Base-by-base conservation (phyloP, 2,329 filamentous ascomycete genomes). In the Colletotrichum scovillei region DNA sequence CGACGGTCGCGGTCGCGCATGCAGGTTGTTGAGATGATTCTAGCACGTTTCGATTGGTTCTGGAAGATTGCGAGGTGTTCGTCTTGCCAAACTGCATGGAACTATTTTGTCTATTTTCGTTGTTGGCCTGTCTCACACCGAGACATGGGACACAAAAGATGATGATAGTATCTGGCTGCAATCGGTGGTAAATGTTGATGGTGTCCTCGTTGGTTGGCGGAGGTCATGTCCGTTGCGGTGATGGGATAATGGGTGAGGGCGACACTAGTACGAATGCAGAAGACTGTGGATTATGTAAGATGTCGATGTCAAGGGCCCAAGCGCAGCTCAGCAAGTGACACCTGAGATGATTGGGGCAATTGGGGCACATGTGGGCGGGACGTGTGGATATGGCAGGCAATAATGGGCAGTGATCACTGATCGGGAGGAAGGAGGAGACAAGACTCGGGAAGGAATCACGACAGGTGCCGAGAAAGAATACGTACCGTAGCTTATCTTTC, bases 31-130 rank as follows among this genome's bases (percentile, higher is more conserved):
- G 19, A 4, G 19, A n/a, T 49, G 42, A 49, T 49, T 49, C 42
- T 22, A 49, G 42, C 42, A 49, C n/a, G 38, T 22, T 49, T 49
- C 19, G 42, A 49, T 56, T 72, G 65, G 53, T 60, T 69, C 59
- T 62, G 67, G 58, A 46, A 70, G 52, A 8, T 32, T 35, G 46
- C 4, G 24, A n/a, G 63, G 57, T 26, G 42, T 38, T 22, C n/a
- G 35, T 12, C 28, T 67, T 49, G 59, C 59, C 53, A 72, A 65
- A 55, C 65, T 11, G 30, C 59, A 64, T 72, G 65, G 38, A 49
- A 57, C 57, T 53, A 58, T 53, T 30, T 30, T 57, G 32, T 26
- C n/a, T 68, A 53, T 52, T 49, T 30, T 57, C 46, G 26, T 35
- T 64, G 63, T 46, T 59, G 42, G 19, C 12, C 16, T n/a, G 28